Base-by-base conservation (phyloP, 2,329 filamentous ascomycete species). In the Lojkania enalia region DNA sequence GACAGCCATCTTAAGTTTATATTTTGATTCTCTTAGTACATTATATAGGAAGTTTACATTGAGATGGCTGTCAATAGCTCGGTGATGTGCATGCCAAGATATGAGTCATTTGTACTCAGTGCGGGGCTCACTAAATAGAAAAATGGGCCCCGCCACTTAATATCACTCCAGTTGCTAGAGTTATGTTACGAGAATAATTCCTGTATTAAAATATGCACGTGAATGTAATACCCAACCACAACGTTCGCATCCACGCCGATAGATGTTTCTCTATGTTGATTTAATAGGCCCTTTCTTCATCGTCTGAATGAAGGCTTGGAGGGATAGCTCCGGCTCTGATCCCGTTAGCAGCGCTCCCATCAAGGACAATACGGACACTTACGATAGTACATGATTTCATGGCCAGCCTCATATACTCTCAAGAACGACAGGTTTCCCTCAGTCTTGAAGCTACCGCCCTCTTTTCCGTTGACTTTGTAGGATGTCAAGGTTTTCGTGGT, bases 391-490 rank as follows among this genome's bases (percentile, higher is more conserved):
- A 74, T 75, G 5, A 76, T 72, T 51, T 71, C 67, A 39, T 76
- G 74, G 1, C 74, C 73, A 5, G 63, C 63, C 32, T 72, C 69
- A 55, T 71, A 76, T 33, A 79, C 65, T 5, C 76, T 66, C 20
- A 71, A 71, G 56, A 77, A 77, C 19, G 68, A 72, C 25, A 79
- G 63, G 44, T 90, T 90, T 6, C 83, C 87, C 55, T 81, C 86
- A 63, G 91, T 87, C 13, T 87, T 80, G 59, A 74, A 78, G 35
- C 67, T 68, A 31, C 70, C 76, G 3, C 67, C 63, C 58, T 79
- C 76, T 59, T 73, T 74, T 2, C 74, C 73, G 49, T 77, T 61
- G 40, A 59, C 58, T 35, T 71, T 70, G 13, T 64, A 61, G 3
- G 70, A 71, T 3, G 46, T 51, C 29, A 78, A 37, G 47, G 77